Base-by-base conservation (phyloP, 2,329 filamentous ascomycete species). In the Alternaria triticina region DNA sequence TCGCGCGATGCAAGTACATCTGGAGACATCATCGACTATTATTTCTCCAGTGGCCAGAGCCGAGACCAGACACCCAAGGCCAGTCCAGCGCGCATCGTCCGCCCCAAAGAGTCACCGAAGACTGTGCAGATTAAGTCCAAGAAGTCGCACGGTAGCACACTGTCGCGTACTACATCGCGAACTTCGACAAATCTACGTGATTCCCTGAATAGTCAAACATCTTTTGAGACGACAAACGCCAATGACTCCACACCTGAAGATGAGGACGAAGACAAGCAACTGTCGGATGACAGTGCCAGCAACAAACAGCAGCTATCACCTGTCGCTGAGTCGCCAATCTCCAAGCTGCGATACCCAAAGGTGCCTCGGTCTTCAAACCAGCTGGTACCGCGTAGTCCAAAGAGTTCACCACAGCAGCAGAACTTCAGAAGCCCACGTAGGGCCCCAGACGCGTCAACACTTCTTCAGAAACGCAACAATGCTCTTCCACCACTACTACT, bases 201-300 rank as follows among this genome's bases (percentile, higher is more conserved):
- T 52, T 80, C 77, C 0, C 43, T 71, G 11, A 75, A 75, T 0
- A 78, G 74, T 1, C 79, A 82, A 17, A 85, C 83, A 3, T 82
- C 81, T 4, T 84, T 85, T 63, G 83, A 85, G 66, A 82, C 81
- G 28, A 78, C 74, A 4, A 81, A 82, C 63, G 73, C 77, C 4
- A 79, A 84, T 58, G 83, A 84, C 60, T 77, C 82, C 2, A 84
- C 83, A 3, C 83, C 83, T 2, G 82, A 83, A 27, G 82, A 83
- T 59, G 79, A 80, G 15, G 79, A 81, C 11, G 79, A 79, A 50
- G 74, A 78, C 27, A 78, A 74, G 65, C 72, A 72, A 54, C 64
- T 76, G 7, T 67, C 68, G 3, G 68, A 74, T 44, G 68, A 72
- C n/a, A 60, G 36, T 36, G 50, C 25, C 25, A 59, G 49, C 46